These are phyloP conservation scores for Barnettozyma populi DNA, from an alignment of 805 yeast genomes.

Conservation along the genomic window DNA sequence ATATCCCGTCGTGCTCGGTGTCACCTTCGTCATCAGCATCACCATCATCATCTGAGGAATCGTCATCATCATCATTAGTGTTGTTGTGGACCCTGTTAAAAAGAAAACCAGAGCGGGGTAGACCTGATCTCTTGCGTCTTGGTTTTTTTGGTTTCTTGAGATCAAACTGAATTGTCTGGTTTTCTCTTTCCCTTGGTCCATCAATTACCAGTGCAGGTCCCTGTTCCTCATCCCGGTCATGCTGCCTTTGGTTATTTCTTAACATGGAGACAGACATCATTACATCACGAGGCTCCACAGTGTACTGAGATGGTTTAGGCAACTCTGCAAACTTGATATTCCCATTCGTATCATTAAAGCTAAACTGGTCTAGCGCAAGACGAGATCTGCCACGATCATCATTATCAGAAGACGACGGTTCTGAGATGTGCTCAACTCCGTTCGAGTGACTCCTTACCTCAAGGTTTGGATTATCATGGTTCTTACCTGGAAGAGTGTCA, in stretches of 20 bases:
- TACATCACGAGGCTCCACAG: constrained; percentile 78
- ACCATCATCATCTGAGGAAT: constrained; percentile 5
- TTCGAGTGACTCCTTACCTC: constrained; percentile 1
- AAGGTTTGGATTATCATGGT: constrained; percentile 7
- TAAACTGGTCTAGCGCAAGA: constrained; percentile 5
- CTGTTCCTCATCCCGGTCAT: constrained; percentile 40
- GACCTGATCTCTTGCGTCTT: constrained; percentile 14
- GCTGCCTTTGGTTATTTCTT: constrained; percentile 44
- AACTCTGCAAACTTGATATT: constrained; percentile 22
- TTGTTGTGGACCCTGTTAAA: not conserved
- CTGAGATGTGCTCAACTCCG: constrained; percentile 17
- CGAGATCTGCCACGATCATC: constrained; percentile 4
- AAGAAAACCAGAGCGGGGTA: constrained; percentile 15
- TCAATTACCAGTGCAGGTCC: constrained; percentile 76
- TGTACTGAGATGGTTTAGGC: constrained; percentile 30
- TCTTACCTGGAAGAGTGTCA: constrained; percentile 4
- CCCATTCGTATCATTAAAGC: not conserved
- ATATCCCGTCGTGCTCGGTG: constrained; percentile 1
- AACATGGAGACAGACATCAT: constrained; percentile 78
- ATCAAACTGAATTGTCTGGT: constrained; percentile 26
- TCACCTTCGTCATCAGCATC: constrained; percentile 2
- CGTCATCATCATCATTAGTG: not conserved
- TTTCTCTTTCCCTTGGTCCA: constrained; percentile 55
- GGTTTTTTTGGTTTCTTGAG: constrained; percentile 15
- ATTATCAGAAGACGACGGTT: constrained; percentile 22